Evolutionary conservation across 345 rosid genomes (phyloP), one percentile per base, ranked within the genome.

Genomic region (Excoecaria cochinchinensis): DNA sequence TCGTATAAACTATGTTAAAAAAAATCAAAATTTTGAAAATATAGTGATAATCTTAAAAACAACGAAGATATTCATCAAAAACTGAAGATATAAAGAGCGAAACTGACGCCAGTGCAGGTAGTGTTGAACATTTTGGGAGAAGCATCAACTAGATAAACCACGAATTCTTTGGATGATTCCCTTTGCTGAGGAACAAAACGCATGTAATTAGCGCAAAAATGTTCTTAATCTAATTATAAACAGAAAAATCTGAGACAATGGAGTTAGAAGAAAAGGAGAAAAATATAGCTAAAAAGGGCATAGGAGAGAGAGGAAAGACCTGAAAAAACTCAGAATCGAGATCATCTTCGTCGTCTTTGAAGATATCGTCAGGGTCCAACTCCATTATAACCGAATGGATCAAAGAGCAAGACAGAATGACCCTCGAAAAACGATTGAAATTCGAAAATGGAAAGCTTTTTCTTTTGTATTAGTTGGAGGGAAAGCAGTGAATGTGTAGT

Each of bases 281-380:
- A 63, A 44, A 44, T 10, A 44, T 44, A 44, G 65, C 40, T 36
- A 13, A 39, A 39, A 16, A 39, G 14, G 19, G 67, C 10, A 16
- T 14, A 5, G 69, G 21, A 46, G 38, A 1, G 31, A 63, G 39
- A 31, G 31, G 31, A 31, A 31, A 31, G 74, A 93, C 97, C 90
- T 82, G 90, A 66, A 77, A 82, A 77, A 85, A 89, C 1, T 89
- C 92, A 65, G 67, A 78, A 21, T 88, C 97, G 13, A 82, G 76
- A 77, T 91, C 93, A 67, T 89, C 97, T 15, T 91, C 98, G 24
- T 92, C 92, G 76, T 95, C 98, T 79, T 87, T 87, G 88, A 95
- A 95, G 74, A 95, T 89, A 61, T 91, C 98, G 51, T 90, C 97
- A 15, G 96, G 96, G 85, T 90, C 99, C 75, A 95, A 13, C 51